Evolutionary conservation across 495 filamentous ascomycete genomes (phyloP).

Genomic region (Aspergillus heteromorphus): DNA sequence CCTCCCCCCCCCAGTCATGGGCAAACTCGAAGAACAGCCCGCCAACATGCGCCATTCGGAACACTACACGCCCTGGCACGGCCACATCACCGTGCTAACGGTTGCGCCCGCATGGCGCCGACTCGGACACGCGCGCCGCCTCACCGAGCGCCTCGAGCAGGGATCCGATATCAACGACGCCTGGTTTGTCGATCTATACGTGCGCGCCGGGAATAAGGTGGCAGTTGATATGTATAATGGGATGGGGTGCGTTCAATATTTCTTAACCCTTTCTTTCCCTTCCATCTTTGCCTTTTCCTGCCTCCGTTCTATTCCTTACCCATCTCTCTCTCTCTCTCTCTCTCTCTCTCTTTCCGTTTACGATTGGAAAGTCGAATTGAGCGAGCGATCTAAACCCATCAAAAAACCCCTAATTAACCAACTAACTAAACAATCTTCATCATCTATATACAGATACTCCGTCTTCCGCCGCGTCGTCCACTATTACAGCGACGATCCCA

Average conservation of each 20-base stretch:
- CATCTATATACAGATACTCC: slow-evolving; percentile 47
- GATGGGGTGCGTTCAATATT: slow-evolving; percentile 61
- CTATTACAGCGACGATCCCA: slow-evolving; percentile 85
- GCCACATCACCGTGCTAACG: slow-evolving; percentile 93
- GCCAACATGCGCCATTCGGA: slow-evolving; percentile 61
- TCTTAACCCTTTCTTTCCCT: neutral
- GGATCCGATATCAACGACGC: slow-evolving; percentile 73
- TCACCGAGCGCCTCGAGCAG: slow-evolving; percentile 73
- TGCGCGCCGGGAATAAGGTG: slow-evolving; percentile 78
- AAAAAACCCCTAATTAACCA: too few species aligned
- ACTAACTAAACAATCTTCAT: neutral
- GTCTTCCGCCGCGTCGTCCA: slow-evolving; percentile 82
- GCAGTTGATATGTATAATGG: slow-evolving; percentile 83
- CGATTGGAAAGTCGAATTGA: neutral
- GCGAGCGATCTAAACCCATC: too few species aligned
- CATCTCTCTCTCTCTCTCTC: neutral
- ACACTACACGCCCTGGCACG: slow-evolving; percentile 94
- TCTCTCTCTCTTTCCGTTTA: neutral
- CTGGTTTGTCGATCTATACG: slow-evolving; percentile 96
- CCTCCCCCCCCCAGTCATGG: slow-evolving; percentile 63
- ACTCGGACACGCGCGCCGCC: slow-evolving; percentile 73
- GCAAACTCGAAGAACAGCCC: slow-evolving; percentile 88
- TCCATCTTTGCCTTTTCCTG: neutral
- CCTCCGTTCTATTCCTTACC: too few species aligned
- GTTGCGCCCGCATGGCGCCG: slow-evolving; percentile 82